phyloP scores from a whole-genome alignment of 495 filamentous ascomycete species.

The Hyaloscypha variabilis region DNA sequence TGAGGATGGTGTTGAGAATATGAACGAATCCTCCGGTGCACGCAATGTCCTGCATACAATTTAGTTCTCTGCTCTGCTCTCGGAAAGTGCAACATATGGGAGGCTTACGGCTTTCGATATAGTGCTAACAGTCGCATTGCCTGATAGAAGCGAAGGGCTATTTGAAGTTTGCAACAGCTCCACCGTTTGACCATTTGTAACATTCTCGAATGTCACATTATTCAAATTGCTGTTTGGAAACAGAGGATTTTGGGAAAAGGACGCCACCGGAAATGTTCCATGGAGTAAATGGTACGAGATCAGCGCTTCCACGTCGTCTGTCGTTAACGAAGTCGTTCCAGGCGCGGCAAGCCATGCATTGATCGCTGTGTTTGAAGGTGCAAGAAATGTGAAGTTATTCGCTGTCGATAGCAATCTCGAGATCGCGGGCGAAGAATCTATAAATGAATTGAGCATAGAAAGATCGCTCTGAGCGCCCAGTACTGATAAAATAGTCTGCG shows the following conservation, averaged over 20 bases:
- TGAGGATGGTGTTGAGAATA: constrained; percentile 5
- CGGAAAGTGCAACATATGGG: neutral
- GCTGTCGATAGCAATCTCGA: no score
- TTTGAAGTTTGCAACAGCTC: neutral
- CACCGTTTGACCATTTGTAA: constrained; percentile 12
- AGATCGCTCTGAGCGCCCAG: no score
- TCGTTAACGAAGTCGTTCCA: no score
- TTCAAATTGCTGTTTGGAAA: constrained; percentile 10
- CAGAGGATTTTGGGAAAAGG: constrained; percentile 6
- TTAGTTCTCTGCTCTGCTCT: neutral
- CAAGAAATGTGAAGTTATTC: no score
- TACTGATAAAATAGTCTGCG: no score
- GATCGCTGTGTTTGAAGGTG: no score
- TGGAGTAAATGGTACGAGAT: constrained; percentile 10
- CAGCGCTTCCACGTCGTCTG: neutral
- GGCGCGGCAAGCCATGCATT: no score
- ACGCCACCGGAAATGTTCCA: neutral
- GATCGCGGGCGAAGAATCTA: no score
- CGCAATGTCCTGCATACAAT: neutral
- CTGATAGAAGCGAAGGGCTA: neutral
- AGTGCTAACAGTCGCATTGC: constrained; percentile 1
- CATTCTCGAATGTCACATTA: constrained; percentile 12
- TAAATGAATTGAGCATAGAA: no score
- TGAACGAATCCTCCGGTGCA: constrained; percentile 14
- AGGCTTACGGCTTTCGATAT: neutral